Conservation (phyloP, 306 rosid genomes). For the Prunus fruticosa region DNA sequence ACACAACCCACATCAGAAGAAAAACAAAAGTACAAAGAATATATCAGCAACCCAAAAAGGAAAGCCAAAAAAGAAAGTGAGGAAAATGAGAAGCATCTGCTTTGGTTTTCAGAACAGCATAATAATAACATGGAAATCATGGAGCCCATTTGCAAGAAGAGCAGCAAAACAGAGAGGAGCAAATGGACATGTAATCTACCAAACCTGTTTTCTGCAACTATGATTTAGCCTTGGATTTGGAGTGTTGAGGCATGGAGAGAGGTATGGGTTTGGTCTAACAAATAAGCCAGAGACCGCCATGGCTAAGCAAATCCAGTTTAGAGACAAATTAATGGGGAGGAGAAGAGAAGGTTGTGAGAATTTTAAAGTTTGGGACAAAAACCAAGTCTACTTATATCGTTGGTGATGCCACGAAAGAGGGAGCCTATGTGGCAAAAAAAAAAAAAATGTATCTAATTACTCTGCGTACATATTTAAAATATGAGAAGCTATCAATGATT, state of each 20-base stretch:
- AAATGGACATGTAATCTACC: neutral
- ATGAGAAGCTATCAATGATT: neutral
- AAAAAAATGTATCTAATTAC: neutral
- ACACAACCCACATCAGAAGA: too few relatives aligned
- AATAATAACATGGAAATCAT: neutral
- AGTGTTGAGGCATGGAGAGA: constrained; percentile 27
- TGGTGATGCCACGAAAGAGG: neutral
- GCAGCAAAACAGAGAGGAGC: neutral
- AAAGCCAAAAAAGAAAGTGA: neutral
- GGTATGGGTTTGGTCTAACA: constrained; percentile 36
- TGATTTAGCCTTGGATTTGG: constrained; percentile 30
- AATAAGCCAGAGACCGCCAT: constrained; percentile 54
- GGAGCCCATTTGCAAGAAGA: constrained; percentile 2
- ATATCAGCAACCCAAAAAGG: neutral
- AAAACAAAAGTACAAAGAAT: neutral
- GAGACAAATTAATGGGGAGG: constrained; percentile 14
- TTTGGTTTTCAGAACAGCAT: neutral
- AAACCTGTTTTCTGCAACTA: constrained; percentile 54
- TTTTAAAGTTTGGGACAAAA: constrained; percentile 16
- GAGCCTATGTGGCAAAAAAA: constrained; percentile 7
- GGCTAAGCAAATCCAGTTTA: constrained; percentile 15
- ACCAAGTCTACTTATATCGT: constrained; percentile 22
- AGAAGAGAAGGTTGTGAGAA: neutral
- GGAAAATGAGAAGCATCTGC: constrained; percentile 1
- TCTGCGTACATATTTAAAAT: neutral